Conservation (phyloP, 1,139 yeast genomes). For the Saccharomyces pastorianus region DNA sequence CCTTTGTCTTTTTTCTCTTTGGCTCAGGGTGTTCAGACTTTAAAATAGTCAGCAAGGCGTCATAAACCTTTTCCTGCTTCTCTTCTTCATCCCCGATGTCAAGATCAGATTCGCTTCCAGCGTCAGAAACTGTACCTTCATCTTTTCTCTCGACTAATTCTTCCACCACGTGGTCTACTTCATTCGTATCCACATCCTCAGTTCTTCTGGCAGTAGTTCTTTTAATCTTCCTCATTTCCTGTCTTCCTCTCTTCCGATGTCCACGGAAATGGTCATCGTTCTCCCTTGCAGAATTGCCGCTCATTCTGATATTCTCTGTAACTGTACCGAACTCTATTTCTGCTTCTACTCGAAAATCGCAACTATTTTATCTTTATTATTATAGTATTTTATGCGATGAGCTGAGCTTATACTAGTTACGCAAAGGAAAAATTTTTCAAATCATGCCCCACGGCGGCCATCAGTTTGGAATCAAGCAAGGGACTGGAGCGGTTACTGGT, state of each 20-base stretch:
- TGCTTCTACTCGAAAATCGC: background rate
- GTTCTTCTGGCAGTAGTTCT: slow-evolving; percentile 39
- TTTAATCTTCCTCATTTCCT: slow-evolving; percentile 48
- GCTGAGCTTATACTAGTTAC: background rate
- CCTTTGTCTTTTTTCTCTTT: slow-evolving; percentile 34
- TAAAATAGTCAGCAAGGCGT: slow-evolving; percentile 66
- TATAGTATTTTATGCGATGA: background rate
- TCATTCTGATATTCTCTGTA: slow-evolving; percentile 1
- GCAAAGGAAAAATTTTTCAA: slow-evolving; percentile 10
- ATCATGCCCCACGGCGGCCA: slow-evolving; percentile 2
- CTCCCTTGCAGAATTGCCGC: slow-evolving; percentile 2
- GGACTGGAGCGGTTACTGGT: background rate
- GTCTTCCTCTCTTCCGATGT: slow-evolving; percentile 45
- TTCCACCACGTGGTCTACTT: background rate
- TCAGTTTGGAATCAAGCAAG: slow-evolving; percentile 3
- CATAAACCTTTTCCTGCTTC: slow-evolving; percentile 48
- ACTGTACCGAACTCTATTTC: background rate
- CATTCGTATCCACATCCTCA: slow-evolving; percentile 26
- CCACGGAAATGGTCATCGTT: slow-evolving; percentile 7
- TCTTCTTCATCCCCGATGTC: slow-evolving; percentile 16
- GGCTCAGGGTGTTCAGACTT: slow-evolving; percentile 41
- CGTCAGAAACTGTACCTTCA: slow-evolving; percentile 19
- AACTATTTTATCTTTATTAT: background rate
- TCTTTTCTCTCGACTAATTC: slow-evolving; percentile 10
- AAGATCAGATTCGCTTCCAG: slow-evolving; percentile 12